Conservation (phyloP, 2,329 filamentous ascomycete genomes). For the Aaosphaeria pasadenensis region DNA sequence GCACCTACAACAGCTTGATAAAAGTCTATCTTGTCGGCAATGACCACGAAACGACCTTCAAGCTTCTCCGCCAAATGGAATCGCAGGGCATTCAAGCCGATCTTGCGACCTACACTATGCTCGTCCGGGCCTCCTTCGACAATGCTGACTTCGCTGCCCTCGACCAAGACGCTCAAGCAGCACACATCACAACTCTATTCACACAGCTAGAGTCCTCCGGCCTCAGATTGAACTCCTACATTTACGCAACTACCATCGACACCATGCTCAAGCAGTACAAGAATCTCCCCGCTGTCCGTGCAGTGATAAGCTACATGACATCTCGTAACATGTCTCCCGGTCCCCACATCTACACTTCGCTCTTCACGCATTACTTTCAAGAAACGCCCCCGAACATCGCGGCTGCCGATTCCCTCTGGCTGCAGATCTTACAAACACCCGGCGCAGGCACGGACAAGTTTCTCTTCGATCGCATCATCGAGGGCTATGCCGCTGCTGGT, state of each 20-base stretch:
- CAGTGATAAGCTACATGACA: slow-evolving; percentile 63
- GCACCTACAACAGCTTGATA: slow-evolving; percentile 68
- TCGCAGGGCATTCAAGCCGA: slow-evolving; percentile 56
- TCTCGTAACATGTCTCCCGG: slow-evolving; percentile 52
- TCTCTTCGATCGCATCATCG: slow-evolving; percentile 69
- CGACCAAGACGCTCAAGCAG: slow-evolving; percentile 49
- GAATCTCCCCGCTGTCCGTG: slow-evolving; percentile 53
- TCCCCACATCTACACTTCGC: slow-evolving; percentile 70
- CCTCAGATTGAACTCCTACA: slow-evolving; percentile 58
- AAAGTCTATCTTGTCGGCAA: slow-evolving; percentile 54
- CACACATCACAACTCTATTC: slow-evolving; percentile 55
- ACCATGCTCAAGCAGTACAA: slow-evolving; percentile 52
- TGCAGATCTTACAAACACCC: slow-evolving; percentile 35
- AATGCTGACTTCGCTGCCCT: slow-evolving; percentile 45
- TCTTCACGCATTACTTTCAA: slow-evolving; percentile 66
- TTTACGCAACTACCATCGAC: slow-evolving; percentile 70
- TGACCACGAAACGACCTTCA: slow-evolving; percentile 47
- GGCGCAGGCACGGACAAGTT: slow-evolving; percentile 48
- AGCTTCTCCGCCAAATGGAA: slow-evolving; percentile 60
- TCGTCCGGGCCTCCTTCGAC: slow-evolving; percentile 60
- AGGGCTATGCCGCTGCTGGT: slow-evolving; percentile 59
- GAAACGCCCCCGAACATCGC: slow-evolving; percentile 57
- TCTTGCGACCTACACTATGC: slow-evolving; percentile 68
- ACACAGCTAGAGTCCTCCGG: slow-evolving; percentile 53
- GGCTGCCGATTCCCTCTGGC: slow-evolving; percentile 60